Percentiles rank a stretch among this genome's conserved stretches.
Evolutionary conservation across 805 yeast genomes (phyloP).

Genomic region (Candida vaughaniae): DNA sequence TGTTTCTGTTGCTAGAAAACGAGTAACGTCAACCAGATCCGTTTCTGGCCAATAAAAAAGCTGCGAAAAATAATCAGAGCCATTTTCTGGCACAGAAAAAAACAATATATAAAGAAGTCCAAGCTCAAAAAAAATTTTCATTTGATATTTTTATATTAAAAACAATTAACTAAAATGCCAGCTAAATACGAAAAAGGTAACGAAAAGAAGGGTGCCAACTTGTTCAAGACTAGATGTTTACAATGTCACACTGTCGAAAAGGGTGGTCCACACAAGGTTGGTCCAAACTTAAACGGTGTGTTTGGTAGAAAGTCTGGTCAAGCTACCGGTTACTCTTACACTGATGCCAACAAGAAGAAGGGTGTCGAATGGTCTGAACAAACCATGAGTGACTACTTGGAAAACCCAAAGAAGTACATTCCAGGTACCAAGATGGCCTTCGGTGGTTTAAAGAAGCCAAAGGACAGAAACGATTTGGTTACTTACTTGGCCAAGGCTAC

Average conservation of each 20-base stretch:
- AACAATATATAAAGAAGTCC: slow-evolving; percentile 5
- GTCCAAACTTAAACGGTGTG: slow-evolving; percentile 96
- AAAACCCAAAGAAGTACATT: slow-evolving; percentile 99
- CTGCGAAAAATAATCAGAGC: slow-evolving; percentile 8
- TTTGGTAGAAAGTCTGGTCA: slow-evolving; percentile 90
- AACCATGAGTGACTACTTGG: slow-evolving; percentile 91
- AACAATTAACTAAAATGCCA: slow-evolving; percentile 31
- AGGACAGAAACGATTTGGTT: slow-evolving; percentile 96
- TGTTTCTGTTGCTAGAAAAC: too few relatives aligned
- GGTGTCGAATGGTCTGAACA: slow-evolving; percentile 87
- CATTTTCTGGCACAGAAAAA: slow-evolving; percentile 4
- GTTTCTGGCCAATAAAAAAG: slow-evolving; percentile 6
- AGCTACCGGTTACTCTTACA: slow-evolving; percentile 92
- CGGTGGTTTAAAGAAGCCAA: slow-evolving; percentile 98
- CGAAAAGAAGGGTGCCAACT: slow-evolving; percentile 87
- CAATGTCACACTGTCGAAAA: slow-evolving; percentile 97
- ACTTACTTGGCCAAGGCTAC: slow-evolving; percentile 67
- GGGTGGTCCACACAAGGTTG: slow-evolving; percentile 98
- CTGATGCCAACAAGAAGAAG: slow-evolving; percentile 97
- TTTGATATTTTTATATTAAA: background rate
- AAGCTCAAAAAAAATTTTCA: slow-evolving; percentile 3
- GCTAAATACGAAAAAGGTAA: slow-evolving; percentile 45
- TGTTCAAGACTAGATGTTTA: slow-evolving; percentile 97
- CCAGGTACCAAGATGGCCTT: slow-evolving; percentile 99
- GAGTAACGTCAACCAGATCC: background rate